Evolutionary conservation across 805 yeast species (phyloP).

Genomic region (Wickerhamiella bombiphila): DNA sequence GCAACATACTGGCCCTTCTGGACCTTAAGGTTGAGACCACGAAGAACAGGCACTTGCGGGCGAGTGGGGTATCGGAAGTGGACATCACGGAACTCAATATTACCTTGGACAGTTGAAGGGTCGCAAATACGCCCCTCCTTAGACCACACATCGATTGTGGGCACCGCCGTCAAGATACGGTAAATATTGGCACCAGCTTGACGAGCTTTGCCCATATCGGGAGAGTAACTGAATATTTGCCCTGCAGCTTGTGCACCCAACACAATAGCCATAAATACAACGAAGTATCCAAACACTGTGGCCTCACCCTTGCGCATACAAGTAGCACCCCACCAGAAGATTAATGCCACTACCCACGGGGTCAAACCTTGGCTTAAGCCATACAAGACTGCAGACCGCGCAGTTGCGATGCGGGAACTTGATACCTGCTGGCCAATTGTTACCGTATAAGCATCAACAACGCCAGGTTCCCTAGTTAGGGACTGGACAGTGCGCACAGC

Average conservation of each 20-base stretch:
- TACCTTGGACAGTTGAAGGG: conserved; percentile 30
- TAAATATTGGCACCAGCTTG: conserved; percentile 25
- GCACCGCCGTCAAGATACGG: conserved; percentile 22
- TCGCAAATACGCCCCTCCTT: conserved; percentile 20
- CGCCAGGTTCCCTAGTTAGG: conserved; percentile 28
- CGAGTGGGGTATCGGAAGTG: conserved; percentile 55
- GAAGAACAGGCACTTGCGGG: conserved; percentile 34
- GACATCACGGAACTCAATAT: conserved; percentile 41
- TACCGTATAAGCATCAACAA: conserved; percentile 20
- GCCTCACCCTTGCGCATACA: conserved; percentile 22
- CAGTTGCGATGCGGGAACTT: conserved; percentile 18
- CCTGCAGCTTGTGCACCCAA: conserved; percentile 32
- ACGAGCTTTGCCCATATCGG: conserved; percentile 31
- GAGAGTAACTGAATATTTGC: conserved; percentile 27
- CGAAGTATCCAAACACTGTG: conserved; percentile 24
- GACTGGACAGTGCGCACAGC: conserved; percentile 30
- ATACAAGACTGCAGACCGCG: conserved; percentile 24
- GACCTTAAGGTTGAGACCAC: conserved; percentile 35
- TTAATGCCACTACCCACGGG: conserved; percentile 28
- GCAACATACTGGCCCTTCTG: conserved; percentile 42
- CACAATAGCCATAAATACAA: conserved; percentile 27
- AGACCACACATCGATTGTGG: conserved; percentile 24
- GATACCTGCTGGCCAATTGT: conserved; percentile 22
- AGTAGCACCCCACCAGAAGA: conserved; percentile 31
- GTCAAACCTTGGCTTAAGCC: conserved; percentile 28